Base-by-base conservation (phyloP, 331 rosid species). In the Cydonia oblonga region DNA sequence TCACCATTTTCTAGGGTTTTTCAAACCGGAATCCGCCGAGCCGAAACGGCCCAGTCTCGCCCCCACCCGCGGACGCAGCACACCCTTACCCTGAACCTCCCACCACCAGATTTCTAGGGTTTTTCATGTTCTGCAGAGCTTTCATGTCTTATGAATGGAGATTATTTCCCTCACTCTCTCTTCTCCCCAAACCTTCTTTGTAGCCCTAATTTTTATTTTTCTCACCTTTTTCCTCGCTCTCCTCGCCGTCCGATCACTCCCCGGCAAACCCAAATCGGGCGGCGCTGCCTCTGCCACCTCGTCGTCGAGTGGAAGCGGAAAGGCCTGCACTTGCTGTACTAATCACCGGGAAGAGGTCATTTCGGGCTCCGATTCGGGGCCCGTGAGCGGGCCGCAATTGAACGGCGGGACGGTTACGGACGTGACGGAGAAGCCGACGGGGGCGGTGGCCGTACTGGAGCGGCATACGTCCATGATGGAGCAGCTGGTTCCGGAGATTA, bases 401-500 rank as follows among this genome's bases (percentile, higher is more conserved):
- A 93, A 89, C 91, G 97, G 92, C 8, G 88, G 81, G 22, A 76
- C 68, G 18, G 22, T 23, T 64, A 16, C 70, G 7, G 81, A 80
- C 35, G 78, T 89, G 87, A 73, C 82, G 66, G 93, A 87, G 65
- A 74, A 78, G 35, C 53, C 69, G 40, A 75, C 88, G 40, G 46
- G 66, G 49, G 74, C 86, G 46, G 68, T 58, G 28, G 81, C 73
- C 13, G 78, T 87, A 58, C 35, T 85, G 3, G 97, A 85, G 75
- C 85, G 89, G 20, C 88, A 81, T 15, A 79, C 87, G 23, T 96
- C 99, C 23, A 96, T 96, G 99, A 96, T 96, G 99, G 99, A 96
- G 84, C 96, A 96, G 72, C 80, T 96, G 82, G 99, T 96, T 80
- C 99, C 99, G 65, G 99, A 96, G 90, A 96, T 96, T 76, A 96